Evolutionary conservation across 306 rosid species (phyloP), one percentile per base, ranked within the genome.

Genomic region (Notholithocarpus densiflorus): DNA sequence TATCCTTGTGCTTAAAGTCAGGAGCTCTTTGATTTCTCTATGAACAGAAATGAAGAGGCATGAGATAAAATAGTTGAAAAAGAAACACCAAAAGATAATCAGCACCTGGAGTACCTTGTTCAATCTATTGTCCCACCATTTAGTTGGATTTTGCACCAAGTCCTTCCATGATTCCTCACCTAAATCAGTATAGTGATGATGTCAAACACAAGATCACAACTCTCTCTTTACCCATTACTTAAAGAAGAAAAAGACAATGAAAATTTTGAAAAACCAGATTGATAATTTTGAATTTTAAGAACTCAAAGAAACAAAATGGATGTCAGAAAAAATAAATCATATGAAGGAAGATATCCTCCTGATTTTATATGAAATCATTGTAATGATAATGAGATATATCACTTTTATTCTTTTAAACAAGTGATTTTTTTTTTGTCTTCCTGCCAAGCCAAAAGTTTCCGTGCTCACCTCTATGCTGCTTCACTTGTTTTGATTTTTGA

Each of bases 41-140:
- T 31, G 29, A 45, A 24, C n/a, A 37, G 26, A 31, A 34, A 43
- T 40, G 27, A 4, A 53, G 29, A 60, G 72, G 71, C n/a, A 21
- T 68, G 12, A 68, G 71, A 74, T 51, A 40, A 81, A 48, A 61
- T 5, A 1, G 1, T 45, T 29, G 62, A 71, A 18, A n/a, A 40
- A 34, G 48, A 5, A 54, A 24, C 40, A 51, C 7, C 17, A 1
- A 43, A 31, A 75, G 57, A 73, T 20, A 27, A 26, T 29, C 21
- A 43, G 62, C 80, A 75, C 75, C 55, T 55, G 21, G 5, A 21
- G 27, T 79, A 92, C 94, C 97, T 92, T 92, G 3, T 74, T 2
- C 65, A 61, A 54, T 89, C 94, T 82, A 77, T 92, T 89, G 75
- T 92, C 97, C 94, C 94, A 88, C 97, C 94, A 92, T 27, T 87